Evolutionary conservation across 768 basidiomycete species (phyloP).

Genomic region (Daedaleopsis sinensis): DNA sequence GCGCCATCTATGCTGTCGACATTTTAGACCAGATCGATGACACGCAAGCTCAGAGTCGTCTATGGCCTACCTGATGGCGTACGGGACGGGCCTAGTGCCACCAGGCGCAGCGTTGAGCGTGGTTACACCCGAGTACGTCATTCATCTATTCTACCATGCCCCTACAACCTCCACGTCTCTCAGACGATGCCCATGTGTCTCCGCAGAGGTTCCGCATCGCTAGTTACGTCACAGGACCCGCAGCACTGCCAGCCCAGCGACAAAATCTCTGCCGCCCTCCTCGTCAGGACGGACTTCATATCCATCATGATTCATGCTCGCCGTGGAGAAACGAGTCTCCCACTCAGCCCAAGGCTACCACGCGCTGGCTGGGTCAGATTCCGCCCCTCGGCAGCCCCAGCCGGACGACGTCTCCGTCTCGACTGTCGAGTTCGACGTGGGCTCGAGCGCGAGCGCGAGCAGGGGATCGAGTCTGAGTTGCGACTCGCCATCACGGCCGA

Average conservation of each 20-base stretch:
- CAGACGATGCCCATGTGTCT: slow-evolving; percentile 2
- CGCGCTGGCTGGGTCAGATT: slow-evolving; percentile 4
- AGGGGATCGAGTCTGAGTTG: slow-evolving; percentile 28
- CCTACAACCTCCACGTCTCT: neutral
- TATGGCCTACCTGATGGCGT: slow-evolving; percentile 49
- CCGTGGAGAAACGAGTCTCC: slow-evolving; percentile 63
- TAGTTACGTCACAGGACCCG: neutral
- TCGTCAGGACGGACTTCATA: slow-evolving; percentile 61
- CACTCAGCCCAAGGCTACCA: too few species aligned
- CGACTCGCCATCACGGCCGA: neutral
- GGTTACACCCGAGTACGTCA: slow-evolving; percentile 88
- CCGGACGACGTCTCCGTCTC: slow-evolving; percentile 23
- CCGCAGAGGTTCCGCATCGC: slow-evolving; percentile 7
- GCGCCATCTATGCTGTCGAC: neutral
- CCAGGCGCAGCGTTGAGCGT: slow-evolving; percentile 91
- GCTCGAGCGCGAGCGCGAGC: slow-evolving; percentile 55
- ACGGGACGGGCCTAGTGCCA: slow-evolving; percentile 84
- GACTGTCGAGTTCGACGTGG: slow-evolving; percentile 61
- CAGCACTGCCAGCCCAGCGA: slow-evolving; percentile 49
- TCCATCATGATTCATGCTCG: slow-evolving; percentile 72
- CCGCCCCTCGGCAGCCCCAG: slow-evolving; percentile 28
- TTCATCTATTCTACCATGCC: neutral
- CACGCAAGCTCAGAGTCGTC: slow-evolving; percentile 45
- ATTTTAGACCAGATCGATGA: too few species aligned
- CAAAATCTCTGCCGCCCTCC: slow-evolving; percentile 62